A percentile compares a stretch with the other conserved stretches of the same genome.
Evolutionary conservation across 129 eudicot species (phyloP).

Genomic region (Silybum marianum): DNA sequence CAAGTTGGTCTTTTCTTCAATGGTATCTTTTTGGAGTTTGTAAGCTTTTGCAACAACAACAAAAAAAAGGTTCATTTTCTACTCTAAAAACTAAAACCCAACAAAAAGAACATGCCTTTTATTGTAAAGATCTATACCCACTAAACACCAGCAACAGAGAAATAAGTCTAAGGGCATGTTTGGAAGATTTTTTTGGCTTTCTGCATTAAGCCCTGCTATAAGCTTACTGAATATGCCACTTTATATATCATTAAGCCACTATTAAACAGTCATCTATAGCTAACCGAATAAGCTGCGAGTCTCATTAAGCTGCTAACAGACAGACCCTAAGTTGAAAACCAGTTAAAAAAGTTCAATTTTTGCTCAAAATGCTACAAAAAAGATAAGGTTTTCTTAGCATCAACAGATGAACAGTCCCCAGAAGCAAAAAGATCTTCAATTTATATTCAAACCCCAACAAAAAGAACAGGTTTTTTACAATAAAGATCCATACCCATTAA

Average conservation of each 20-base stretch:
- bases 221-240: too few species aligned
- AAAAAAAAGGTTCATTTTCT: not conserved
- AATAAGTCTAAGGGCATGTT: not conserved
- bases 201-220: too few species aligned
- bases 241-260: too few species aligned
- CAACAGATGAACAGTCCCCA: not conserved
- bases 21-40: not conserved
- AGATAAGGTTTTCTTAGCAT: not conserved
- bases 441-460: not conserved
- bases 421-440: not conserved
- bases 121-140: constrained; percentile 26
- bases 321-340: not conserved
- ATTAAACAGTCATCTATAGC: too few species aligned
- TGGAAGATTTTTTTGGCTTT: too few species aligned
- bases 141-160: constrained; percentile 3
- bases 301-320: too few species aligned
- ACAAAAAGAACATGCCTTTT: constrained; percentile 8
- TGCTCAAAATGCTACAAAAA: not conserved
- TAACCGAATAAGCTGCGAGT: too few species aligned
- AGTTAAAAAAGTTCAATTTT: not conserved
- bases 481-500: constrained; percentile 2
- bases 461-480: not conserved
- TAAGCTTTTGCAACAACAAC: not conserved
- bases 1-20: not conserved
- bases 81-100: not conserved